These are phyloP conservation scores for Isoetes taiwanensis DNA, from an alignment of 75 land plant species.

Conservation along the genomic window DNA sequence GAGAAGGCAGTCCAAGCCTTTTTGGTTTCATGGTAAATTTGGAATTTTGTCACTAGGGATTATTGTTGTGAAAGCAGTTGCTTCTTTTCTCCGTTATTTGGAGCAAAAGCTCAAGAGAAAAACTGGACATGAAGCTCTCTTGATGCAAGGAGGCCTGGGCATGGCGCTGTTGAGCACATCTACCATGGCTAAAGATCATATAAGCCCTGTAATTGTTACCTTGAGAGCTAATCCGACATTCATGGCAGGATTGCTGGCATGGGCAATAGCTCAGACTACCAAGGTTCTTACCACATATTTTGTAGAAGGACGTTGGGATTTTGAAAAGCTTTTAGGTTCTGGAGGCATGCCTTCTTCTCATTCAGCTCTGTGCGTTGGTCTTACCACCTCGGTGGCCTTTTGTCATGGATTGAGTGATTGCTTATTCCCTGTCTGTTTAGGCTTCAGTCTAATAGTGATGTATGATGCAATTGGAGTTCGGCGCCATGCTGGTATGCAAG, in stretches of 20 bases:
- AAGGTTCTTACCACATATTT: conserved; percentile 63
- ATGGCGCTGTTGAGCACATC: conserved; percentile 58
- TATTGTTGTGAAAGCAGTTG: too few species aligned
- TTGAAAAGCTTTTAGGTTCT: conserved; percentile 50
- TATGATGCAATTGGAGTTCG: conserved; percentile 92
- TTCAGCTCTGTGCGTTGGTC: conserved; percentile 68
- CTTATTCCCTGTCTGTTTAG: conserved; percentile 80
- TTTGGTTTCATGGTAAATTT: too few species aligned
- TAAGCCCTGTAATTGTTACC: conserved; percentile 63
- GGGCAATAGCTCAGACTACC: conserved; percentile 58
- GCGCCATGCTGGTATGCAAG: conserved; percentile 91
- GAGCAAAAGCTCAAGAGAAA: too few species aligned
- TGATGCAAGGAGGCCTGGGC: conserved; percentile 33
- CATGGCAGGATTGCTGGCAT: conserved; percentile 73
- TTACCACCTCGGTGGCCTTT: conserved; percentile 79
- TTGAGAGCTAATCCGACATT: conserved; percentile 75
- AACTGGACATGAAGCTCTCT: too few species aligned
- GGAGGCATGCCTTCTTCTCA: conserved; percentile 99
- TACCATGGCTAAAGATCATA: conserved; percentile 38
- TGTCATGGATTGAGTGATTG: conserved; percentile 77
- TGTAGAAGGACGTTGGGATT: conserved; percentile 70
- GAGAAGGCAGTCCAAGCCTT: too few species aligned
- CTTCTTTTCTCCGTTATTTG: too few species aligned
- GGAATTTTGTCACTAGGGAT: too few species aligned
- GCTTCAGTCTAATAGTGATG: conserved; percentile 91